Evolutionary conservation across 768 basidiomycete species (phyloP).

Genomic region (Lactarius evosmus): DNA sequence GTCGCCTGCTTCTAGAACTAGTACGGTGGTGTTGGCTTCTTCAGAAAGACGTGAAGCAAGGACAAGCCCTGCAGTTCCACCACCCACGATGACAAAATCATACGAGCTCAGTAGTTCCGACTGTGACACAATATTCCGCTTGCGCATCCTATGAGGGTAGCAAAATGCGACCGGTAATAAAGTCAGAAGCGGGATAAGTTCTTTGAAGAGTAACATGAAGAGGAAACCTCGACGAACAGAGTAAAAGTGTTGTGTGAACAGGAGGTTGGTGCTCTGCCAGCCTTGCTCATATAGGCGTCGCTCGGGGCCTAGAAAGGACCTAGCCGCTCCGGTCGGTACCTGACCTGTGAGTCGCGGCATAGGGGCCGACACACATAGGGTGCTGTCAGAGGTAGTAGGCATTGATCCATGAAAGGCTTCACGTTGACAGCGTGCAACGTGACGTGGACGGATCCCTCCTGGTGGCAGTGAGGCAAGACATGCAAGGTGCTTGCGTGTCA

Average conservation of each 20-base stretch:
- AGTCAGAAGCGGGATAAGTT: not conserved
- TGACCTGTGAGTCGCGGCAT: not conserved
- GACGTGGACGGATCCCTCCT: not conserved
- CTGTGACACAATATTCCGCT: conserved; percentile 42
- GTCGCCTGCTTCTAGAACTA: conserved; percentile 46
- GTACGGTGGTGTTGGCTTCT: conserved; percentile 43
- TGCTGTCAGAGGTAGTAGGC: not conserved
- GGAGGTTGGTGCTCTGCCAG: not conserved
- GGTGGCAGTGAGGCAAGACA: not conserved
- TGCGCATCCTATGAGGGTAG: conserved; percentile 21
- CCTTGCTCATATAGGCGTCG: not conserved
- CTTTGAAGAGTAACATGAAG: not conserved
- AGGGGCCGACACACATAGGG: not conserved
- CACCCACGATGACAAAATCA: conserved; percentile 54
- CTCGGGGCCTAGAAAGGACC: not conserved
- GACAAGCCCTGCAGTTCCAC: conserved; percentile 47
- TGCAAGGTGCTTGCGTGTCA: not conserved
- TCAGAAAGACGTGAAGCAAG: conserved; percentile 47
- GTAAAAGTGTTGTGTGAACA: not conserved
- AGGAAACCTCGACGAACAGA: not conserved
- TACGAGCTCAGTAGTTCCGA: conserved; percentile 42
- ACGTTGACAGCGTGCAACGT: not conserved
- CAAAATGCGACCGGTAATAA: not conserved
- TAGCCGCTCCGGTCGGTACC: not conserved
- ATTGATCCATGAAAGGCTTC: not conserved